Conservation (phyloP, 495 filamentous ascomycete species). For the Aspergillus avenaceus region DNA sequence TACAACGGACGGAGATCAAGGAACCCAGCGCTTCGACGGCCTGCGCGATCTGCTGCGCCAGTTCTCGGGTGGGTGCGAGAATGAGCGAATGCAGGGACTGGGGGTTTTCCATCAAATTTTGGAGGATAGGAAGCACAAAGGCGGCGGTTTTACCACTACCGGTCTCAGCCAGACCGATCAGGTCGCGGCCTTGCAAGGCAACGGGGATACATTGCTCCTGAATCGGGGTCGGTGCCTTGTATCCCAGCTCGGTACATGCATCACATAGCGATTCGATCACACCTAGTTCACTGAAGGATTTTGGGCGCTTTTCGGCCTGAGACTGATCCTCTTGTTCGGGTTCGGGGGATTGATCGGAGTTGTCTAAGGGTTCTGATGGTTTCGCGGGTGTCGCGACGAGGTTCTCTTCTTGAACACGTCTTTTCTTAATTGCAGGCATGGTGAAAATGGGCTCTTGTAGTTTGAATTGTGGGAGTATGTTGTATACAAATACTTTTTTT, state of each 20-base stretch:
- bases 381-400: too few relatives aligned
- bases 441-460: too few relatives aligned
- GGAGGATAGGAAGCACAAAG: slow-evolving; percentile 85
- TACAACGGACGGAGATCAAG: slow-evolving; percentile 72
- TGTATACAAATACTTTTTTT: too few relatives aligned
- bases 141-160: slow-evolving; percentile 92
- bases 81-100: slow-evolving; percentile 74
- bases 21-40: slow-evolving; percentile 80
- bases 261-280: slow-evolving; percentile 85
- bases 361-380: too few relatives aligned
- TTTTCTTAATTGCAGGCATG: too few relatives aligned
- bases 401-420: too few relatives aligned
- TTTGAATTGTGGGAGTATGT: too few relatives aligned
- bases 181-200: slow-evolving; percentile 74
- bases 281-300: slow-evolving; percentile 81
- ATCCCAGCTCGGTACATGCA: slow-evolving; percentile 75
- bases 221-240: slow-evolving; percentile 78
- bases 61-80: slow-evolving; percentile 85
- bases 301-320: slow-evolving; percentile 23
- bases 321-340: slow-evolving; percentile 1
- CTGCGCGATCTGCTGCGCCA: slow-evolving; percentile 86
- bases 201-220: slow-evolving; percentile 74
- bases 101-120: slow-evolving; percentile 80
- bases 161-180: slow-evolving; percentile 93
- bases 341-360: too few relatives aligned